Base-by-base conservation (phyloP, 495 filamentous ascomycete species). In the Neohortaea acidophila region DNA sequence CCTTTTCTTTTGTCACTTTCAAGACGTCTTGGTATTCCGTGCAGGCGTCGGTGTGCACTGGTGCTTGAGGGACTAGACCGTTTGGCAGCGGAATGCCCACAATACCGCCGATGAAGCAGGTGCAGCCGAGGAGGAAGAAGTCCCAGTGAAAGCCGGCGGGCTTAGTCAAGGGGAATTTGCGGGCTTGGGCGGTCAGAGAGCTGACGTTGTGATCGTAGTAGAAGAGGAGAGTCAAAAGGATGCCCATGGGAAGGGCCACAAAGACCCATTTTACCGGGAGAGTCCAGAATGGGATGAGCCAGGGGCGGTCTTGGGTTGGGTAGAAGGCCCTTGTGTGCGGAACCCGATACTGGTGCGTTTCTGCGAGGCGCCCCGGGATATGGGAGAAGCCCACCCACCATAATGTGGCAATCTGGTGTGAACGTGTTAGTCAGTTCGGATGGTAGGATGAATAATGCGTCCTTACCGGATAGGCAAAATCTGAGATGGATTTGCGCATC, bases 61-160 rank as follows among this genome's bases (percentile, higher is more conserved):
- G 87, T 0, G 85, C 87, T 59, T 96, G 87, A 0, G 59, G 59
- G 21, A 62, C 54, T 15, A 96, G 75, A 4, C 87, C 87, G 53
- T 94, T 94, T 20, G 86, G 87, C 45, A 86, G 79, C 12, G 87
- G 87, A 21, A 96, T 69, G 3, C 87, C 87, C 15, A 94, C 63
- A 7, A 96, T 60, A 5, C 86, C 87, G 12, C 78, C 77, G 13
- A 94, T 58, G 38, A 79, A 79, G 0, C 86, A 93, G 3, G 87
- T 94, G 10, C 84, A 61, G 11, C 87, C 87, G 1, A 94, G 74
- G 20, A 94, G 73, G 67, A 89, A 94, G 34, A 94, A 54, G 49
- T 94, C 86, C 85, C 85, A 94, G 64, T 94, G 86, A 56, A 94
- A 94, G 8, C 86, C 86, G 22, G 84, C 84, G 4, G 87, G 87